Percentiles rank a stretch among this genome's conserved stretches.
Evolutionary conservation across 805 yeast genomes (phyloP).

Genomic region (Teunomyces panamensis): DNA sequence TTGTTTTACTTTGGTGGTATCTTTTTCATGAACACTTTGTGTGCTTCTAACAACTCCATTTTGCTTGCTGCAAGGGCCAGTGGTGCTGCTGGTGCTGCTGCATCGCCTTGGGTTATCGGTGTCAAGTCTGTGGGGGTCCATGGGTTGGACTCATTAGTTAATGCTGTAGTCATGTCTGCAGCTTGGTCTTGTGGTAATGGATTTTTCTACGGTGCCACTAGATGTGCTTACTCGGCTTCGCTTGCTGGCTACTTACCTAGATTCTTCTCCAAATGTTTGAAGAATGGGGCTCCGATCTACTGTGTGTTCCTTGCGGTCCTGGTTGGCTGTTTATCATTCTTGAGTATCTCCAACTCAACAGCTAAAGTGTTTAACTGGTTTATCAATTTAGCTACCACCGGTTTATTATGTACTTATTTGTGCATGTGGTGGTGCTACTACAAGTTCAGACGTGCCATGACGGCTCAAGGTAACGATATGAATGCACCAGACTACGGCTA

Average conservation of each 20-base stretch:
- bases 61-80: constrained; percentile 20
- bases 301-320: constrained; percentile 49
- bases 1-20: constrained; percentile 38
- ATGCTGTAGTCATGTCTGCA: constrained; percentile 30
- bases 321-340: constrained; percentile 27
- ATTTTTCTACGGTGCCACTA: constrained; percentile 33
- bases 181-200: constrained; percentile 40
- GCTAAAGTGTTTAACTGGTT: constrained; percentile 70
- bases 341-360: constrained; percentile 50
- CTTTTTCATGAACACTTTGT: constrained; percentile 33
- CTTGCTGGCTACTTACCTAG: constrained; percentile 84
- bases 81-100: constrained; percentile 37
- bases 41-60: constrained; percentile 32
- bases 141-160: constrained; percentile 34
- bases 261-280: constrained; percentile 58
- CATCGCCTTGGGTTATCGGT: constrained; percentile 39
- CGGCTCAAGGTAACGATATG: constrained; percentile 38
- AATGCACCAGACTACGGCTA: constrained; percentile 26
- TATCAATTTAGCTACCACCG: constrained; percentile 64
- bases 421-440: constrained; percentile 55
- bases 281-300: constrained; percentile 66
- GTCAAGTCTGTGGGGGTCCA: constrained; percentile 30
- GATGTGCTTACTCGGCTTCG: constrained; percentile 55
- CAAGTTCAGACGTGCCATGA: constrained; percentile 27
- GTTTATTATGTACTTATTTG: constrained; percentile 64